Conservation (phyloP, 2,329 filamentous ascomycete genomes). For the Dactylonectria macrodidyma region DNA sequence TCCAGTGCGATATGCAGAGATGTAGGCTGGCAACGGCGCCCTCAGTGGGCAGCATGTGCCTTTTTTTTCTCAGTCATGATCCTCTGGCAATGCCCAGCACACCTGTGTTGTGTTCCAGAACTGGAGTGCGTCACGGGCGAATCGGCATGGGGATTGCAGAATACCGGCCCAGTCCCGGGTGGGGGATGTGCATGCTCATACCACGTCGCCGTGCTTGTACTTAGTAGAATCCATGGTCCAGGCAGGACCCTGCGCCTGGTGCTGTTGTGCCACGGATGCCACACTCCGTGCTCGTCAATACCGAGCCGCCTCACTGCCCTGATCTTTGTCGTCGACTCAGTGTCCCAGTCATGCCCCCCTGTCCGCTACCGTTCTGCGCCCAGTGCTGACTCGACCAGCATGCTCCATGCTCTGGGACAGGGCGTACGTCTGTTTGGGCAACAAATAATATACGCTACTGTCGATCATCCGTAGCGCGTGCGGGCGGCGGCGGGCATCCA, state of each 20-base stretch:
- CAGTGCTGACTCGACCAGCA: conserved; percentile 29
- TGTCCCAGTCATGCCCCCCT: conserved; percentile 19
- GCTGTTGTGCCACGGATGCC: conserved; percentile 3
- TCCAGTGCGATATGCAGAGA: conserved; percentile 8
- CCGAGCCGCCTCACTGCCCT: conserved; percentile 15
- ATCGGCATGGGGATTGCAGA: conserved; percentile 13
- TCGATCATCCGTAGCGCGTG: conserved; percentile 49
- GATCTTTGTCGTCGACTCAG: conserved; percentile 4
- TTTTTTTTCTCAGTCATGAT: conserved; percentile 14
- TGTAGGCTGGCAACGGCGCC: conserved; percentile 22
- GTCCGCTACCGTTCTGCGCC: conserved; percentile 19
- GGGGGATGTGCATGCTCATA: conserved; percentile 18
- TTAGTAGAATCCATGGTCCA: conserved; percentile 6
- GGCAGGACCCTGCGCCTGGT: background rate
- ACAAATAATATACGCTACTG: conserved; percentile 40
- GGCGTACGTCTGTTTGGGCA: conserved; percentile 18
- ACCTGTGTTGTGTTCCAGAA: conserved; percentile 18
- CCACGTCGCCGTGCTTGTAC: conserved; percentile 5
- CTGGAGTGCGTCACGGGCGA: conserved; percentile 14
- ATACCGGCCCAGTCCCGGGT: conserved; percentile 22
- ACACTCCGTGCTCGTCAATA: conserved; percentile 2
- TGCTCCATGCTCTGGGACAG: conserved; percentile 5
- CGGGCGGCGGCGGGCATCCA: conserved; percentile 20
- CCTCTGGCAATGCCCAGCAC: background rate
- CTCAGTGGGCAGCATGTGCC: conserved; percentile 22